Base-by-base conservation (phyloP, 2,329 filamentous ascomycete genomes). In the Monosporascus cannonballus region DNA sequence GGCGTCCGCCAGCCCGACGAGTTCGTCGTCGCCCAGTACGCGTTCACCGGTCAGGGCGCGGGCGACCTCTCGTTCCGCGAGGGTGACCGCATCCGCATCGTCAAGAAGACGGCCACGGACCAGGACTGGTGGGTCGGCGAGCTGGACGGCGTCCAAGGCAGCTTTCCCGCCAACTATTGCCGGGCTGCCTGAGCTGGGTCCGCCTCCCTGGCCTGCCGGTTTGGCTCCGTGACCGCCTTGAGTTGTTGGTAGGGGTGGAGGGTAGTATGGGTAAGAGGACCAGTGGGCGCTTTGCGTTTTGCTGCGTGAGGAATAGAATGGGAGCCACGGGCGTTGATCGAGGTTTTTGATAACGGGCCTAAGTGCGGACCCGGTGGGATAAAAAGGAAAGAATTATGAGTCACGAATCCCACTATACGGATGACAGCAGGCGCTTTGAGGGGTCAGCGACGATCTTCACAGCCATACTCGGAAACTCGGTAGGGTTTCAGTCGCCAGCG, bases 111-210 rank as follows among this genome's bases (percentile, higher is more conserved):
- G 2, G 80, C 83, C 6, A 90, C 85, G 56, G 86, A 83, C 22
- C 87, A 94, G 70, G 90, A 94, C 66, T 95, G 90, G 89, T 95
- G 90, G 90, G 81, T 89, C 56, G 90, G 90, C 14, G 89, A 94
- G 68, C 58, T 92, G 15, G 75, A 76, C 41, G 89, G 89, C 0
- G 68, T 75, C 25, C 79, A 77, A 64, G 90, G 90, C 3, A 84
- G 76, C 59, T 95, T 95, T 66, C 90, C 90, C 1, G 90, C 90
- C 6, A 95, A 95, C 69, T 95, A 95, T 70, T 89, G 86, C 64
- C 78, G 79, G 61, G 53, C 66, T 6, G 59, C 58, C 24, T 73
- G 60, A 59, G 38, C 17, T 3, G 17, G 38, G 17, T 17, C 30
- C 11, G 30, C 14, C 9, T 34, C 30, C 30, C 30, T 3, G 30